Conservation (phyloP, 345 rosid genomes). For the Carallia brachiata region DNA sequence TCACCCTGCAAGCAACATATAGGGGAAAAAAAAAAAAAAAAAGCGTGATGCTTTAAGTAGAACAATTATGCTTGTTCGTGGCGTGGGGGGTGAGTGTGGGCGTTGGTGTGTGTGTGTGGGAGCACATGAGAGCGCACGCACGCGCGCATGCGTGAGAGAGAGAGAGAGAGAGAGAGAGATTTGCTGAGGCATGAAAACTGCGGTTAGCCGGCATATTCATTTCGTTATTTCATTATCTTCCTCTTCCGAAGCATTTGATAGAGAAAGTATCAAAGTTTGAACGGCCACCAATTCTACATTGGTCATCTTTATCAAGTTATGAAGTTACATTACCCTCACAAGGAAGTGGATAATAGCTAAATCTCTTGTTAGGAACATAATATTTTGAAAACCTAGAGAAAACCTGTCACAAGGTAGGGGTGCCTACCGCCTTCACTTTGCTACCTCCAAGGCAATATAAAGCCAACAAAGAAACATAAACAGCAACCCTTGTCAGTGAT, state of each 20-base stretch:
- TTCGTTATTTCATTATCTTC: not conserved
- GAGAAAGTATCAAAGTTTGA: not conserved
- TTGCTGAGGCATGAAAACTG: too few species aligned
- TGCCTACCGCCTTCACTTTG: constrained; percentile 93
- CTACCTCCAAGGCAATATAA: constrained; percentile 90
- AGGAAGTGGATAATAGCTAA: not conserved
- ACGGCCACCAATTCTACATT: not conserved
- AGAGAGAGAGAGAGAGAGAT: not conserved
- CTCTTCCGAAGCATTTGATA: not conserved
- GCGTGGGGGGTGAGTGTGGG: too few species aligned
- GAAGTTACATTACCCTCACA: not conserved
- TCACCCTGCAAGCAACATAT: constrained; percentile 61
- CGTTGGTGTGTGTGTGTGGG: too few species aligned
- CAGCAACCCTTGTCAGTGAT: constrained; percentile 88
- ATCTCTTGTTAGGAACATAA: not conserved
- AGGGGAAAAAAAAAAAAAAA: not conserved
- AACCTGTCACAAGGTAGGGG: constrained; percentile 23
- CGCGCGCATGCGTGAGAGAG: too few species aligned
- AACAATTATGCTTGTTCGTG: not conserved
- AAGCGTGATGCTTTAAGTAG: not conserved
- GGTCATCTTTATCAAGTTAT: not conserved
- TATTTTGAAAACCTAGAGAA: constrained; percentile 8
- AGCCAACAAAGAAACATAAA: constrained; percentile 78
- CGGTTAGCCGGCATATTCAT: not conserved
- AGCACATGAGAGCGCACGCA: too few species aligned